Evolutionary conservation across 805 yeast genomes (phyloP), one percentile per base, ranked within the genome.

Genomic region (Saccharomyces mikatae): DNA sequence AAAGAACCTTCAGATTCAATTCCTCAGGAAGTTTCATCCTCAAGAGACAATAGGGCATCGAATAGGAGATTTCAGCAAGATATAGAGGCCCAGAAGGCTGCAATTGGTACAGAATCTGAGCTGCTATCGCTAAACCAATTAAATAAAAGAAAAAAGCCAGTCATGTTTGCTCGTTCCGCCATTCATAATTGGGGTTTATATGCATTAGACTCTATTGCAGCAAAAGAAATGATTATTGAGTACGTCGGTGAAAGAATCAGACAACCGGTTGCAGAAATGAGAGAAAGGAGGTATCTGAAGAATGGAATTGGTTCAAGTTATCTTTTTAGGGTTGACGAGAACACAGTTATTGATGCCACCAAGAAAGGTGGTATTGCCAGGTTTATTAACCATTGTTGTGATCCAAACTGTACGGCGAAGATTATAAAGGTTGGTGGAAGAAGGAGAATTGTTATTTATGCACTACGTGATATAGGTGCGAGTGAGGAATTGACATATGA

Each of bases 141-240:
- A 62, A 87, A 89, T 60, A 90, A 89, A 66, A 80, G 97, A 58
- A 88, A 86, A 69, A 92, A 92, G 65, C 96, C 96, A 0, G 97
- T 92, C 8, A 86, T 94, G n/a, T 91, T 91, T 76, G 97, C 97
- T 0, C 77, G 98, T 52, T 90, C 97, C 2, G 96, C 97, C 0
- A 94, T 94, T 64, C 99, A 94, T 69, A 89, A 92, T 65, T 94
- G 99, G 99, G 99, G 99, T 0, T 73, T 94, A 44, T 94, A 90
- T 71, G 99, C 99, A 0, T 74, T 88, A 63, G 98, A 94, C 64
- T 96, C 96, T 1, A 94, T 94, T 65, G 87, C 89, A n/a, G 95
- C 94, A 0, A 87, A 84, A 60, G 99, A 94, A 70, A 92, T 94
- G 97, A 90, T 94, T 64, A 92, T 94, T 56, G 99, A 94, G 70